A percentile compares a stretch with the other conserved stretches of the same genome.
Conservation (phyloP, 495 filamentous ascomycete species). For the Monascus purpureus region DNA sequence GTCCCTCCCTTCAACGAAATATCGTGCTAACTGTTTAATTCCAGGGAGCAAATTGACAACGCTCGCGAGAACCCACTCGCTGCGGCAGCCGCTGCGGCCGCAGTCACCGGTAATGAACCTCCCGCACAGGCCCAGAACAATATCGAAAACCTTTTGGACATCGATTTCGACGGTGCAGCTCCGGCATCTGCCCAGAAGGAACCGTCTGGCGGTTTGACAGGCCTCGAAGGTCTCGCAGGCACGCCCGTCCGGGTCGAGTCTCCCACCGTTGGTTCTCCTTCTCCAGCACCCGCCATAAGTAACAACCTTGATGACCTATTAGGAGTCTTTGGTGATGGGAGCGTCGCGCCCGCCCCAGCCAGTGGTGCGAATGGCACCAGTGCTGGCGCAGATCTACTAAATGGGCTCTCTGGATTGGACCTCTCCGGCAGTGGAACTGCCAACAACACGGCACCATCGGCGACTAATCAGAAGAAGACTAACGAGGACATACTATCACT, state of each 20-base stretch:
- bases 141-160: conserved; percentile 89
- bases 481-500: conserved; percentile 86
- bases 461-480: conserved; percentile 39
- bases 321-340: conserved; percentile 53
- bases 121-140: conserved; percentile 51
- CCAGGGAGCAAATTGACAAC: conserved; percentile 72
- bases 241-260: conserved; percentile 72
- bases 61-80: conserved; percentile 89
- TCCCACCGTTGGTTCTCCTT: conserved; percentile 33
- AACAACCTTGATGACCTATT: conserved; percentile 83
- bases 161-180: conserved; percentile 92
- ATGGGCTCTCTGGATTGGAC: conserved; percentile 71
- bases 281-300: conserved; percentile 31
- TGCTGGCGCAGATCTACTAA: conserved; percentile 51
- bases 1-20: conserved; percentile 3
- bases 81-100: conserved; percentile 61
- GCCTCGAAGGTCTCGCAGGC: conserved; percentile 59
- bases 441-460: conserved; percentile 6
- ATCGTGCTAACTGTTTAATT: neutral
- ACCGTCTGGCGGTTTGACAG: conserved; percentile 44
- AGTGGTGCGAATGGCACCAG: conserved; percentile 16
- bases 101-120: conserved; percentile 39
- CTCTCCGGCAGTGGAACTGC: conserved; percentile 35
- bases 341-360: conserved; percentile 15
- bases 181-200: conserved; percentile 74